These are phyloP conservation scores for Cordyceps militaris DNA, from an alignment of 2,329 filamentous ascomycete species.

Conservation along the genomic window DNA sequence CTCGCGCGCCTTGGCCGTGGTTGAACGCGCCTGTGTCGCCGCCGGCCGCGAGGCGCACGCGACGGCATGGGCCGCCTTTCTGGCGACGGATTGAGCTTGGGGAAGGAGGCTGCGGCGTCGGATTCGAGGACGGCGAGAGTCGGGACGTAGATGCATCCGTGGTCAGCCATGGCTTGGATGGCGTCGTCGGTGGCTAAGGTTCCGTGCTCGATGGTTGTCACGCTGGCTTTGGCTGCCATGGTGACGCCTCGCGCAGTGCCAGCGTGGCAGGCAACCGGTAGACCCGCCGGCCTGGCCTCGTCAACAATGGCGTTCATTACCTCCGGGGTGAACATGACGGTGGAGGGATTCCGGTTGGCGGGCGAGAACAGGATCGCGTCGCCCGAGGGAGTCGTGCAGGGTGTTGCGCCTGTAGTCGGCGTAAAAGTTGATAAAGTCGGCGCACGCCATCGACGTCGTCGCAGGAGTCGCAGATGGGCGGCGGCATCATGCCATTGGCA, in stretches of 20 bases:
- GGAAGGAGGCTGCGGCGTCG: constrained; percentile 21
- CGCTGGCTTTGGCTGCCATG: constrained; percentile 40
- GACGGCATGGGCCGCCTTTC: constrained; percentile 35
- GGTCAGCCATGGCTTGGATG: constrained; percentile 36
- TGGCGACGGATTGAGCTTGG: constrained; percentile 31
- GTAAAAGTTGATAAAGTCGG: constrained; percentile 46
- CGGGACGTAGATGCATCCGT: constrained; percentile 44
- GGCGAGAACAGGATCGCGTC: constrained; percentile 21
- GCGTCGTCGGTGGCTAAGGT: constrained; percentile 32
- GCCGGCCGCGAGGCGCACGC: constrained; percentile 43
- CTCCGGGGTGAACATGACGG: constrained; percentile 38
- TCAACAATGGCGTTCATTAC: constrained; percentile 44
- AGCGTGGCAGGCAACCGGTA: constrained; percentile 38
- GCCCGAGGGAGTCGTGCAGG: constrained; percentile 34
- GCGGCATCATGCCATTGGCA: constrained; percentile 21
- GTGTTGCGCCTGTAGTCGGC: constrained; percentile 40
- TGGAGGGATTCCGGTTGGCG: constrained; percentile 32
- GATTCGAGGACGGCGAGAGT: constrained; percentile 41
- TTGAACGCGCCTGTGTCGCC: constrained; percentile 48
- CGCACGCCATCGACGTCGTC: constrained; percentile 42
- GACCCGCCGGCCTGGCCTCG: constrained; percentile 34
- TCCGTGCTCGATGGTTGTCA: constrained; percentile 41
- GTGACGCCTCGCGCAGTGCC: constrained; percentile 34
- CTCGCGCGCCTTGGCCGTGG: constrained; percentile 45
- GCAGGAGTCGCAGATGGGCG: constrained; percentile 32